phyloP scores from a whole-genome alignment of 495 filamentous ascomycete species.

The Parathielavia appendiculata region DNA sequence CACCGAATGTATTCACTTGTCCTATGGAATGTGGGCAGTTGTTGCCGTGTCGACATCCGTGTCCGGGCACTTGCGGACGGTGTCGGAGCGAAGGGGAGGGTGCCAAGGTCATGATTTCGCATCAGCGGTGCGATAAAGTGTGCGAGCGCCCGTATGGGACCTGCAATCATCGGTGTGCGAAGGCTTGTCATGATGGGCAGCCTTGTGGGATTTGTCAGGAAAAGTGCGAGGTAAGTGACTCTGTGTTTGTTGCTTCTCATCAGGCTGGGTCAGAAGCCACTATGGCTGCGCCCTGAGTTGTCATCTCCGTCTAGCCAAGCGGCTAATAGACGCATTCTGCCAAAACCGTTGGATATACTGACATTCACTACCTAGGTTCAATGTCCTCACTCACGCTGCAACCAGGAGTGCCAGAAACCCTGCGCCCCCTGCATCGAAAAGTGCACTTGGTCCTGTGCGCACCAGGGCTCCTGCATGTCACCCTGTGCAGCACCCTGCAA shows the following conservation, averaged over 20 bases:
- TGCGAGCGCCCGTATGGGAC: conserved; percentile 53
- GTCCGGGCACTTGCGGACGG: conserved; percentile 45
- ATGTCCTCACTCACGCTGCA: conserved; percentile 53
- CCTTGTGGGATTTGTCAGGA: conserved; percentile 51
- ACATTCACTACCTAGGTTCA: background rate
- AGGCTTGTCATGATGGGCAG: conserved; percentile 31
- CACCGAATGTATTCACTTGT: conserved; percentile 40
- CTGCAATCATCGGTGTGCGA: conserved; percentile 49
- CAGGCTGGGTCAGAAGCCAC: too few relatives aligned
- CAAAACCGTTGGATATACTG: too few relatives aligned
- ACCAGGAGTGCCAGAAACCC: conserved; percentile 53
- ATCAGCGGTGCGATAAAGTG: conserved; percentile 45
- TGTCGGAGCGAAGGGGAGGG: conserved; percentile 39
- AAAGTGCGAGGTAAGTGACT: conserved; percentile 51
- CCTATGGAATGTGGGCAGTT: conserved; percentile 38
- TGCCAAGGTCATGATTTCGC: conserved; percentile 30
- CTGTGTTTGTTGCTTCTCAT: too few relatives aligned
- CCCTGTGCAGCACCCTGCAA: conserved; percentile 72
- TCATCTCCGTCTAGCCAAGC: too few relatives aligned
- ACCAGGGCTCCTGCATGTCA: conserved; percentile 53
- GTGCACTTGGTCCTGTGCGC: conserved; percentile 49
- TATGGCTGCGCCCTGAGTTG: too few relatives aligned
- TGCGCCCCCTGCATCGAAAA: conserved; percentile 60
- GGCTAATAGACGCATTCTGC: too few relatives aligned
- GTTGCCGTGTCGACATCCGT: conserved; percentile 59